Evolutionary conservation across 73 alveolate species (phyloP).

Genomic region (Paramecium sonneborni): DNA sequence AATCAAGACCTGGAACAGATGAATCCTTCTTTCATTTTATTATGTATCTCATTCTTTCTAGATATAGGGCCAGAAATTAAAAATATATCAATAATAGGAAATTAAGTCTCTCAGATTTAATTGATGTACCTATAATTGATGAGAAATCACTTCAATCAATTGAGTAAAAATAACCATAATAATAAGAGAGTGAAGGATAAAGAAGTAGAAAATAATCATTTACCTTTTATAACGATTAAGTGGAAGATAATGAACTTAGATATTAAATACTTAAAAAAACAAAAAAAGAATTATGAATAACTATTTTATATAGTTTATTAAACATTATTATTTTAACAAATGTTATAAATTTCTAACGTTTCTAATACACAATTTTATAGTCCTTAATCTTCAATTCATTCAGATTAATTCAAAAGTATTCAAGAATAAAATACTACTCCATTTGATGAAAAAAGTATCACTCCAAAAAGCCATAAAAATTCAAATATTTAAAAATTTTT

Average conservation of each 20-base stretch:
- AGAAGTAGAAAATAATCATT: slow-evolving; percentile 51
- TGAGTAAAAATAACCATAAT: neutral
- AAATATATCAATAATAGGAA: neutral
- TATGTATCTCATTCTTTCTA: neutral
- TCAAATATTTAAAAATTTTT: neutral
- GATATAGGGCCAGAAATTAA: neutral
- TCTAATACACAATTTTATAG: neutral
- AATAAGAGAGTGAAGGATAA: neutral
- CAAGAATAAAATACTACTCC: neutral
- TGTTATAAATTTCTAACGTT: neutral
- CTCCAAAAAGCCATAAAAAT: slow-evolving; percentile 15
- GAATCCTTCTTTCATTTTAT: slow-evolving; percentile 47
- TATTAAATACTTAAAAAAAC: slow-evolving; percentile 9
- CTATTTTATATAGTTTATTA: neutral
- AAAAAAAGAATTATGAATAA: slow-evolving; percentile 10
- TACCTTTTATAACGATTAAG: slow-evolving; percentile 44
- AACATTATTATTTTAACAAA: neutral
- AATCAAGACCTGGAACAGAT: slow-evolving; percentile 27
- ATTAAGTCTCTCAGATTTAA: neutral
- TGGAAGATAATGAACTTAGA: slow-evolving; percentile 13
- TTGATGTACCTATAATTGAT: neutral
- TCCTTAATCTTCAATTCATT: neutral
- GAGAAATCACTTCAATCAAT: neutral
- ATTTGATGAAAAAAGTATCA: slow-evolving; percentile 14
- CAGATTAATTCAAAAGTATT: neutral